A percentile compares a stretch with the other conserved stretches of the same genome.
Conservation (phyloP, 306 rosid species). For the Cicer arietinum region DNA sequence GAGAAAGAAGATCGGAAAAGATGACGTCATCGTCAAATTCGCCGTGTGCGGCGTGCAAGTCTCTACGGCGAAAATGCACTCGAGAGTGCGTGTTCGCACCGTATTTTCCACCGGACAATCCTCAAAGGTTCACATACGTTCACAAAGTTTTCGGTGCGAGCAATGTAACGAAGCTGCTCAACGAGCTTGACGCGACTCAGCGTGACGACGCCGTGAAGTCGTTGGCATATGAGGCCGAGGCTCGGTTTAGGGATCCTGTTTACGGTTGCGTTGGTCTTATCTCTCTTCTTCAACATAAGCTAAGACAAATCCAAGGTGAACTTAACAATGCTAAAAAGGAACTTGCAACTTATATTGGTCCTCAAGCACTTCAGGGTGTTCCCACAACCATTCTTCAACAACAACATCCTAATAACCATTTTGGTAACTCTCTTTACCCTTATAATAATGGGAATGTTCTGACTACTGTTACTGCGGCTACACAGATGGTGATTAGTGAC, state of each 20-base stretch:
- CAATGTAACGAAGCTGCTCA: slow-evolving; percentile 81
- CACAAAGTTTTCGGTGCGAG: slow-evolving; percentile 95
- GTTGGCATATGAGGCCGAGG: slow-evolving; percentile 86
- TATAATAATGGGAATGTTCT: slow-evolving; percentile 26
- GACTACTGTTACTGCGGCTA: too few species aligned
- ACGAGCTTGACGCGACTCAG: slow-evolving; percentile 70
- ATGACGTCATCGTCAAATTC: slow-evolving; percentile 67
- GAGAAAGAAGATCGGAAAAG: not conserved
- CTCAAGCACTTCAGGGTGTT: slow-evolving; percentile 64
- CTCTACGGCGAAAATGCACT: slow-evolving; percentile 79
- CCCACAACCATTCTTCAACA: slow-evolving; percentile 46
- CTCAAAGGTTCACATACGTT: slow-evolving; percentile 76
- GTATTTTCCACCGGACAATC: slow-evolving; percentile 94
- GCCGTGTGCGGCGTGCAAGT: slow-evolving; percentile 96
- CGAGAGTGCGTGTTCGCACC: slow-evolving; percentile 95
- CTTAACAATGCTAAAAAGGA: slow-evolving; percentile 72
- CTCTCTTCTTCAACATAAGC: slow-evolving; percentile 80
- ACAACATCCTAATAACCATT: slow-evolving; percentile 46
- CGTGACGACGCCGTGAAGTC: slow-evolving; percentile 94
- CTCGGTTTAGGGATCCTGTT: slow-evolving; percentile 83
- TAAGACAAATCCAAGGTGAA: slow-evolving; percentile 61
- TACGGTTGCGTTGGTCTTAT: slow-evolving; percentile 94
- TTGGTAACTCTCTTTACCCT: slow-evolving; percentile 41
- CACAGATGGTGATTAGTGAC: slow-evolving; percentile 55
- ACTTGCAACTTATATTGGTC: slow-evolving; percentile 75